These are phyloP conservation scores for Coemansia sp. DNA, from an alignment of 371 early-diverging fungal species.

Conservation along the genomic window DNA sequence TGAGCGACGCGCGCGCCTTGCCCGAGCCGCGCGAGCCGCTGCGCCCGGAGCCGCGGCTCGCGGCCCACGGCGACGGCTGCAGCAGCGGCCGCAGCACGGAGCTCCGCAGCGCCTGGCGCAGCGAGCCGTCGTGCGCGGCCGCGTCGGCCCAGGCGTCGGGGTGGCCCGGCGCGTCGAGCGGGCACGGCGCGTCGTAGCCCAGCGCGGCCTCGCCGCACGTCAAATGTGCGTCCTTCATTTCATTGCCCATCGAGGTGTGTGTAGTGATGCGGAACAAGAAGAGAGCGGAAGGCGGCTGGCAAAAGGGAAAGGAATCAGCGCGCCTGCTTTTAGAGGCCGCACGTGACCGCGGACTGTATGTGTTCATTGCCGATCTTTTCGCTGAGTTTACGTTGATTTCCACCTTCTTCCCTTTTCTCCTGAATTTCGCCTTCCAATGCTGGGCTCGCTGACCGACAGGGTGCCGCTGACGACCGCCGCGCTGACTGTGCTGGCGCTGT, in stretches of 20 bases:
- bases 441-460: constrained; percentile 1
- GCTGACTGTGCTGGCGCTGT: not conserved
- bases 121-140: constrained; percentile 3
- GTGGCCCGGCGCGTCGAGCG: not conserved
- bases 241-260: too few species aligned
- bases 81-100: constrained; percentile 3
- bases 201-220: too few species aligned
- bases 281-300: too few species aligned
- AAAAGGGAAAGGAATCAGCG: too few species aligned
- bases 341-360: too few species aligned
- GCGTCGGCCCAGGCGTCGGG: not conserved
- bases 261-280: too few species aligned
- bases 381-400: too few species aligned
- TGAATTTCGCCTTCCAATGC: not conserved
- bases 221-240: too few species aligned
- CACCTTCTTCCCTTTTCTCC: too few species aligned
- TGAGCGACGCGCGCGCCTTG: not conserved
- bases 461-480: constrained; percentile 3
- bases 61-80: constrained; percentile 4
- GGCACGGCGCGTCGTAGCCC: too few species aligned
- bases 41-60: not conserved
- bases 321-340: too few species aligned
- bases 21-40: constrained; percentile 1
- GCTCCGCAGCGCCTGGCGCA: constrained; percentile 6
- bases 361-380: too few species aligned